phyloP scores from a whole-genome alignment of 495 filamentous ascomycete species.

The Penicillium pancosmium region DNA sequence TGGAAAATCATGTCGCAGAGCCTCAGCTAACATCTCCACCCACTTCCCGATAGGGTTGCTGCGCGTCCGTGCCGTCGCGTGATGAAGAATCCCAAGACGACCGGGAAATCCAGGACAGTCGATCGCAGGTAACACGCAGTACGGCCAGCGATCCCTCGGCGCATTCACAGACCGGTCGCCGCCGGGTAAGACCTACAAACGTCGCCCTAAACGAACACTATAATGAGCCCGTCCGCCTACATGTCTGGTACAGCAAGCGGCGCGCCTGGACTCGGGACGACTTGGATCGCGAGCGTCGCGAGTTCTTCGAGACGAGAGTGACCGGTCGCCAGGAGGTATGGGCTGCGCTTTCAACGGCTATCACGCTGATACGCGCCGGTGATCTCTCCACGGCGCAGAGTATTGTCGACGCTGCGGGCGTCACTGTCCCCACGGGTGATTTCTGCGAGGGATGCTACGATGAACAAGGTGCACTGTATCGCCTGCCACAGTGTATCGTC shows the following conservation, averaged over 20 bases:
- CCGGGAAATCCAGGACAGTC: conserved; percentile 20
- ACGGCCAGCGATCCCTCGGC: conserved; percentile 13
- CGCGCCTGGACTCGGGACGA: conserved; percentile 55
- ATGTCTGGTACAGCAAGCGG: conserved; percentile 54
- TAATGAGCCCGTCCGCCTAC: conserved; percentile 52
- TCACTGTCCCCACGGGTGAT: conserved; percentile 77
- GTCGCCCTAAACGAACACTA: conserved; percentile 48
- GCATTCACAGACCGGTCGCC: conserved; percentile 12
- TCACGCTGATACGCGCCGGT: conserved; percentile 62
- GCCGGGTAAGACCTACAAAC: conserved; percentile 21
- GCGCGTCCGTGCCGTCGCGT: conserved; percentile 42
- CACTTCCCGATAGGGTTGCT: conserved; percentile 38
- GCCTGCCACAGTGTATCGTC: conserved; percentile 74
- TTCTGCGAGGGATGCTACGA: conserved; percentile 78
- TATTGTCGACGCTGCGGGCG: conserved; percentile 72
- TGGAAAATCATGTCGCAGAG: background rate
- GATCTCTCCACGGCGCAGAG: conserved; percentile 76
- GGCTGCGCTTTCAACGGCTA: conserved; percentile 67
- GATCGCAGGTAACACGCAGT: conserved; percentile 17
- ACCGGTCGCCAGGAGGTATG: conserved; percentile 77
- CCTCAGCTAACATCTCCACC: conserved; percentile 9
- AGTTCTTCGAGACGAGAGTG: conserved; percentile 85
- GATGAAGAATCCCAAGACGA: conserved; percentile 27
- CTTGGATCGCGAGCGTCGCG: conserved; percentile 54
- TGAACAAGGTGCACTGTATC: conserved; percentile 72